Base-by-base conservation (phyloP, 768 basidiomycete genomes). In the Boletus vermiculosoides region DNA sequence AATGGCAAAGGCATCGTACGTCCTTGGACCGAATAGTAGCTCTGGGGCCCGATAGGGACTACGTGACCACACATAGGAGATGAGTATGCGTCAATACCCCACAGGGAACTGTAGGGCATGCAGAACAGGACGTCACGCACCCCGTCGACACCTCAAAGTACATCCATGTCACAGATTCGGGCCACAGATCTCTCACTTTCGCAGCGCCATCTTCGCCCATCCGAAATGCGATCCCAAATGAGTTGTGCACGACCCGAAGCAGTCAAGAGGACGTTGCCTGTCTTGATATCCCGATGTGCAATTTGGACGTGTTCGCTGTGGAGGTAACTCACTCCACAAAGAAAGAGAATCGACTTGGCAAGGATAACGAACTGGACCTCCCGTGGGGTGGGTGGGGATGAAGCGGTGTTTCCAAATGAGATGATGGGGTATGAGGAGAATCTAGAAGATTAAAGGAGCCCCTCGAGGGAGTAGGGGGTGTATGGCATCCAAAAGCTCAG, bases 11-110 rank as follows among this genome's bases (percentile, higher is more conserved):
- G 91, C 78, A 57, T 90, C 81, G 72, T 98, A 97, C 13, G 73
- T 67, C 18, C 78, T 74, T 0, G 87, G 75, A 0, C 87, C 88
- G 57, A 96, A 96, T 18, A 98, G 79, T 1, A 97, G 81, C 68
- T 98, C 95, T 0, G 94, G 94, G 0, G 94, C 88, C 20, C 92
- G 85, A 68, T 94, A 94, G 0, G 87, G 80, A 10, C 94, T 95
- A 59, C 2, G 6, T 44, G 7, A n/a, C n/a, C 94, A 15, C 10
- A 5, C 4, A 10, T n/a, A 5, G 10, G 40, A 22, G 9, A 39
- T 7, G 25, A 12, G 16, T 5, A n/a, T 22, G 8, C 36, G n/a
- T 60, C 31, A 55, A 49, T 55, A 5, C 53, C 33, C 30, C 25
- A 36, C 9, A 40, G 46, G 22, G 25, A 42, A 34, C 37, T 45